Evolutionary conservation across 2,329 filamentous ascomycete species (phyloP).

Genomic region (Albophoma yamanashiensis): DNA sequence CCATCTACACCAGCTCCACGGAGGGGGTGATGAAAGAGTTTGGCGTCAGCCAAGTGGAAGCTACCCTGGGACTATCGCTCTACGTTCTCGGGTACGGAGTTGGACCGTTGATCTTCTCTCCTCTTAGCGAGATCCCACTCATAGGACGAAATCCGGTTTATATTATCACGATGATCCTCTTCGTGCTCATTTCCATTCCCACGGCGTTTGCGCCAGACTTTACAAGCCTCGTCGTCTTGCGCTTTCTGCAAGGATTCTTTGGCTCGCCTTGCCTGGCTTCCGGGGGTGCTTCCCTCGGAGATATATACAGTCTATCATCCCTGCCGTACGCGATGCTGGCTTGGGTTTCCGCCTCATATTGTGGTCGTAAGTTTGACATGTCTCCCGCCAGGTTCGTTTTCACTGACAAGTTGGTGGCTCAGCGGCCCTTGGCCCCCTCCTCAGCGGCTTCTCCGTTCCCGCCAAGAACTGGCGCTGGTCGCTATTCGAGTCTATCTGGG

Average conservation of each 20-base stretch:
- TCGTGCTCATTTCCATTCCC: conserved; percentile 56
- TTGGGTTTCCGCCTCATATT: conserved; percentile 45
- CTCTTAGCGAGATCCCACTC: conserved; percentile 53
- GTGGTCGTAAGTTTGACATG: conserved; percentile 23
- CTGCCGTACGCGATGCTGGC: conserved; percentile 47
- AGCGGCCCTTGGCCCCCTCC: conserved; percentile 47
- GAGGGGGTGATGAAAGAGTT: conserved; percentile 41
- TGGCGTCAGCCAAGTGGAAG: conserved; percentile 37
- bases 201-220: conserved; percentile 54
- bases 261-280: conserved; percentile 55
- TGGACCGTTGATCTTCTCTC: conserved; percentile 55
- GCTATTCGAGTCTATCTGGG: conserved; percentile 53
- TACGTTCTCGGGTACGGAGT: conserved; percentile 55
- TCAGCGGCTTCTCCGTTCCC: conserved; percentile 49
- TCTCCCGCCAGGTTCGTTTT: neutral
- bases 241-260: conserved; percentile 57
- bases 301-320: conserved; percentile 42
- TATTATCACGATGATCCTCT: conserved; percentile 56
- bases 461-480: conserved; percentile 52
- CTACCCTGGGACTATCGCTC: conserved; percentile 47
- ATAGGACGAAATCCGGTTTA: conserved; percentile 61
- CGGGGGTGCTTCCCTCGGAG: conserved; percentile 38
- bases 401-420: conserved; percentile 7
- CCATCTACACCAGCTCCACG: conserved; percentile 36
- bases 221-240: conserved; percentile 49